A percentile compares a stretch with the other conserved stretches of the same genome.
phyloP scores from a whole-genome alignment of 176 grass and related monocot genomes.

The Avena sativa region DNA sequence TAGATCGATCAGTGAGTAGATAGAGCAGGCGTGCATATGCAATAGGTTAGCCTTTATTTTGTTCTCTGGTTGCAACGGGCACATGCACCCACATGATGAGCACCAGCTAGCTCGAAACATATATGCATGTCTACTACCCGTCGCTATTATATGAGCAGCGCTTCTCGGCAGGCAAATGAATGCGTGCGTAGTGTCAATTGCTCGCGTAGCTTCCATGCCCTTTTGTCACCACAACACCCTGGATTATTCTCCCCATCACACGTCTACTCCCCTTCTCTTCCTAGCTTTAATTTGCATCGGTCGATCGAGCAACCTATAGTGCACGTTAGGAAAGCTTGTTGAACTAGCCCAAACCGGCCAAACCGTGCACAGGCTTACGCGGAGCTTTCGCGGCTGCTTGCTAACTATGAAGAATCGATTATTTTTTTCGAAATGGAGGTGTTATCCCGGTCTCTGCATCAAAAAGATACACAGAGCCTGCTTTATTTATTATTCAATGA shows the following conservation, averaged over 20 bases:
- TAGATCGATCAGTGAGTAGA: background rate
- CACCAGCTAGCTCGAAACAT: conserved; percentile 29
- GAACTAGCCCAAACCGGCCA: too few species aligned
- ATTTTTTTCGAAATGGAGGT: too few species aligned
- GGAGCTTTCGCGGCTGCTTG: background rate
- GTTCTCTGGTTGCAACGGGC: conserved; percentile 36
- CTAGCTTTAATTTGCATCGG: background rate
- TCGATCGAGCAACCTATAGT: background rate
- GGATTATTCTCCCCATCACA: conserved; percentile 53
- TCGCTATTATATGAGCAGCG: conserved; percentile 41
- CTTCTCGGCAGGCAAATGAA: background rate
- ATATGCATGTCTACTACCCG: background rate
- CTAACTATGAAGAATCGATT: too few species aligned
- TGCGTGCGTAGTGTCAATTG: conserved; percentile 28
- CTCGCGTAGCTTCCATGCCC: conserved; percentile 34
- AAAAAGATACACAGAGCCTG: too few species aligned
- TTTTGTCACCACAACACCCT: conserved; percentile 60
- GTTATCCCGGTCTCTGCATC: too few species aligned
- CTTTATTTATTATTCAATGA: too few species aligned
- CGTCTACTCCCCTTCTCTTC: conserved; percentile 40
- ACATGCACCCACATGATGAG: conserved; percentile 60
- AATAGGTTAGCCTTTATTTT: conserved; percentile 6
- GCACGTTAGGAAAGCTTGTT: conserved; percentile 43
- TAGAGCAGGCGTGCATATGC: conserved; percentile 39
- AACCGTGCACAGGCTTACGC: background rate